A percentile compares a stretch with the other conserved stretches of the same genome.
These are phyloP conservation scores for Phytophthora chlamydospora DNA, from an alignment of 352 stramenopile species.

Conservation along the genomic window DNA sequence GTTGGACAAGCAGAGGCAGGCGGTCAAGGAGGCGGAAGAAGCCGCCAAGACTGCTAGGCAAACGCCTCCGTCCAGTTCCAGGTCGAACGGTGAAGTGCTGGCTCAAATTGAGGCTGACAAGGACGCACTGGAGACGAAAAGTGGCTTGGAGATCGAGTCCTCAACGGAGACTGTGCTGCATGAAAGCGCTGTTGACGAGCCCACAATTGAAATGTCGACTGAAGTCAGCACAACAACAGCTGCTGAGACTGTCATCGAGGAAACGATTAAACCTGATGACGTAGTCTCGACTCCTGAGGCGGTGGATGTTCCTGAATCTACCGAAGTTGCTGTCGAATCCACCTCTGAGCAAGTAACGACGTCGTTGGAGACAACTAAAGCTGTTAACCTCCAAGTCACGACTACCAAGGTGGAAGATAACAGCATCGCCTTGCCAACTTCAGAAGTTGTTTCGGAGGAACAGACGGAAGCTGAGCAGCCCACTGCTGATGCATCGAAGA, in stretches of 20 bases:
- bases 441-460: neutral
- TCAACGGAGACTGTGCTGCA: neutral
- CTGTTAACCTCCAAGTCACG: neutral
- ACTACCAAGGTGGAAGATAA: neutral
- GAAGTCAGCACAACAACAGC: neutral
- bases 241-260: slow-evolving; percentile 3
- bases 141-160: slow-evolving; percentile 1
- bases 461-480: neutral
- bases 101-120: slow-evolving; percentile 1
- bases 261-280: neutral
- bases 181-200: neutral
- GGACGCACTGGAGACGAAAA: slow-evolving; percentile 1
- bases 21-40: slow-evolving; percentile 23
- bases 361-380: neutral
- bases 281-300: neutral
- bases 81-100: slow-evolving; percentile 15
- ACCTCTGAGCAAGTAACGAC: neutral
- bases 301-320: slow-evolving; percentile 3
- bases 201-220: neutral
- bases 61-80: slow-evolving; percentile 16
- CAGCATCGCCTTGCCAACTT: neutral
- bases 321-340: slow-evolving; percentile 5
- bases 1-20: slow-evolving; percentile 24
- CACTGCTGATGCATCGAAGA: neutral
- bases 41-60: slow-evolving; percentile 2